Percentiles rank a stretch among this genome's conserved stretches.
Evolutionary conservation across 2,329 filamentous ascomycete genomes (phyloP).

Genomic region (Apiospora phragmitis): DNA sequence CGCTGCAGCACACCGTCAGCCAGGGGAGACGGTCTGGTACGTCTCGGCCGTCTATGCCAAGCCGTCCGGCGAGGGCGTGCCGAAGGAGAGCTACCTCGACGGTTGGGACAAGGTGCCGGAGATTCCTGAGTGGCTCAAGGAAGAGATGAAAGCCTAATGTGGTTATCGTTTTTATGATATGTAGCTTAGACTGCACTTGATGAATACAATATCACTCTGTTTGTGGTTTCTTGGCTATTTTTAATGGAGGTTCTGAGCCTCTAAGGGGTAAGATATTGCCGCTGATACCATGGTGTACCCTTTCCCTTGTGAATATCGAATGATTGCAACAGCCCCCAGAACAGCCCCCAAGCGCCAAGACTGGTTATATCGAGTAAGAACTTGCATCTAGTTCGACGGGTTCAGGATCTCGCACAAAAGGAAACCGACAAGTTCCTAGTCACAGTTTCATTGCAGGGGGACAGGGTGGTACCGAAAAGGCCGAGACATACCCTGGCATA

Average conservation of each 20-base stretch:
- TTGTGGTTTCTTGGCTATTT: not conserved
- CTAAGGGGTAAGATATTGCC: not conserved
- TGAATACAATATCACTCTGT: not conserved
- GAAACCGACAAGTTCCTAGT: no score
- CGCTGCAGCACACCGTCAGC: conserved; percentile 62
- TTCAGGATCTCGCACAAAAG: not conserved
- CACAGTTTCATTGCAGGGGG: no score
- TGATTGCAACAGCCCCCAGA: no score
- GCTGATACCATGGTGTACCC: not conserved
- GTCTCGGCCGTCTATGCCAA: conserved; percentile 71
- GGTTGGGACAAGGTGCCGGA: conserved; percentile 61
- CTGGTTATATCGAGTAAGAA: no score
- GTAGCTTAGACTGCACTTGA: not conserved
- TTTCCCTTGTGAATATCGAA: no score
- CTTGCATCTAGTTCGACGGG: no score
- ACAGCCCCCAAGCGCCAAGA: no score
- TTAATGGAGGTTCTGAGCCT: not conserved
- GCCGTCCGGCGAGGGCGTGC: conserved; percentile 55
- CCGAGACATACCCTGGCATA: no score
- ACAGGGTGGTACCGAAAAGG: no score
- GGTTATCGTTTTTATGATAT: not conserved
- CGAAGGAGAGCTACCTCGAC: conserved; percentile 53
- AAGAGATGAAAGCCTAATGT: conserved; percentile 37
- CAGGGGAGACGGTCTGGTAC: conserved; percentile 63
- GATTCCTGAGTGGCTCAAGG: conserved; percentile 61